Conservation (phyloP, 176 grass and related monocot genomes). For the Pharus latifolius region DNA sequence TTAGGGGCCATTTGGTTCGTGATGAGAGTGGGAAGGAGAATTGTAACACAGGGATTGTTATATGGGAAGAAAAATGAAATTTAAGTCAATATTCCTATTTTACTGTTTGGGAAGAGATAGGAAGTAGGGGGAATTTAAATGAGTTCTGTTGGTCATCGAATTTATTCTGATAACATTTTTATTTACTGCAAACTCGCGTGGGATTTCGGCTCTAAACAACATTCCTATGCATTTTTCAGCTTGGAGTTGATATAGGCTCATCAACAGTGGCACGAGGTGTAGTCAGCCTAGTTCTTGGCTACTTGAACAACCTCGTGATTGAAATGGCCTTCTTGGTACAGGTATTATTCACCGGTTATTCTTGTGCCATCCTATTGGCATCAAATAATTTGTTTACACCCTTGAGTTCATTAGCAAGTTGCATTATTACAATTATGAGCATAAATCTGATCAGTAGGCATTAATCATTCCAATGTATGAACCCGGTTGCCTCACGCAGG, state of each 20-base stretch:
- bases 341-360: conserved; percentile 18
- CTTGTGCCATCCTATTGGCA: neutral
- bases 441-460: neutral
- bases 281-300: conserved; percentile 85
- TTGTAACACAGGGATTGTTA: too few relatives aligned
- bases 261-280: conserved; percentile 86
- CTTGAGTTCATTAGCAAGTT: too few relatives aligned
- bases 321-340: conserved; percentile 97
- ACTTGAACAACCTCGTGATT: conserved; percentile 91
- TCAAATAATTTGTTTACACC: too few relatives aligned
- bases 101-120: too few relatives aligned
- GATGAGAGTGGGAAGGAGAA: too few relatives aligned
- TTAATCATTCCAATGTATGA: neutral
- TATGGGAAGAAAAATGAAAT: too few relatives aligned
- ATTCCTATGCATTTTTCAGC: conserved; percentile 36
- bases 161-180: neutral
- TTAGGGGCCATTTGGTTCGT: too few relatives aligned
- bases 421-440: neutral
- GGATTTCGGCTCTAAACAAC: neutral
- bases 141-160: neutral
- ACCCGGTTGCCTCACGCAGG: conserved; percentile 31
- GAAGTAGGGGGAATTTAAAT: too few relatives aligned
- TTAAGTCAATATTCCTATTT: too few relatives aligned
- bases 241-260: conserved; percentile 81
- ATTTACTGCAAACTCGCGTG: neutral